These are phyloP conservation scores for Penicillium egyptiacum DNA, from an alignment of 495 filamentous ascomycete genomes.

Conservation along the genomic window DNA sequence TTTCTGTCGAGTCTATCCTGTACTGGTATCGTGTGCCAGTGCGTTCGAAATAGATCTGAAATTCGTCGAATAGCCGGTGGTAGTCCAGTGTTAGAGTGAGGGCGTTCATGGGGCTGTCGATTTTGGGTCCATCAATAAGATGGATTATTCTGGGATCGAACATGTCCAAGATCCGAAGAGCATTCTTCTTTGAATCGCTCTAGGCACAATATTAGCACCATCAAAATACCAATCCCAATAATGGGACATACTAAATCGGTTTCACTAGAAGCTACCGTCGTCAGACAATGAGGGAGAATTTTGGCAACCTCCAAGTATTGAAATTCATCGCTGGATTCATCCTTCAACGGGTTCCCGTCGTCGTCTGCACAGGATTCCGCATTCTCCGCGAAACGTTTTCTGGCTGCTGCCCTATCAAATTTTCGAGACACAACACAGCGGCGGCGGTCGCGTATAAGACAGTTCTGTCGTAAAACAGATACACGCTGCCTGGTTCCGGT, in stretches of 20 bases:
- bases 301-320: slow-evolving; percentile 23
- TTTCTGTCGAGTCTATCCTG: slow-evolving; percentile 29
- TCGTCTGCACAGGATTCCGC: no score
- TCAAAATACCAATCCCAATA: neutral
- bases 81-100: slow-evolving; percentile 27
- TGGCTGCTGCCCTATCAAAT: no score
- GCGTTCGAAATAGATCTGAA: slow-evolving; percentile 24
- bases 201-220: slow-evolving; percentile 3
- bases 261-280: slow-evolving; percentile 8
- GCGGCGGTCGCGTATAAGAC: no score
- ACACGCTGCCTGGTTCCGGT: no score
- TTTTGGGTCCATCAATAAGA: slow-evolving; percentile 10
- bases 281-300: slow-evolving; percentile 24
- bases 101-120: slow-evolving; percentile 5
- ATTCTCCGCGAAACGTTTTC: no score
- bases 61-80: slow-evolving; percentile 29
- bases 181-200: slow-evolving; percentile 20
- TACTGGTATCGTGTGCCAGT: slow-evolving; percentile 23
- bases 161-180: slow-evolving; percentile 16
- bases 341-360: no score
- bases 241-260: slow-evolving; percentile 12
- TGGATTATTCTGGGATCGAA: slow-evolving; percentile 13
- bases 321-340: slow-evolving; percentile 8
- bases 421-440: no score
- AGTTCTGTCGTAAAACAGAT: no score